Evolutionary conservation across 139 green algal genomes (phyloP), one percentile per base, ranked within the genome.

Genomic region (Tetradesmus obliquus): DNA sequence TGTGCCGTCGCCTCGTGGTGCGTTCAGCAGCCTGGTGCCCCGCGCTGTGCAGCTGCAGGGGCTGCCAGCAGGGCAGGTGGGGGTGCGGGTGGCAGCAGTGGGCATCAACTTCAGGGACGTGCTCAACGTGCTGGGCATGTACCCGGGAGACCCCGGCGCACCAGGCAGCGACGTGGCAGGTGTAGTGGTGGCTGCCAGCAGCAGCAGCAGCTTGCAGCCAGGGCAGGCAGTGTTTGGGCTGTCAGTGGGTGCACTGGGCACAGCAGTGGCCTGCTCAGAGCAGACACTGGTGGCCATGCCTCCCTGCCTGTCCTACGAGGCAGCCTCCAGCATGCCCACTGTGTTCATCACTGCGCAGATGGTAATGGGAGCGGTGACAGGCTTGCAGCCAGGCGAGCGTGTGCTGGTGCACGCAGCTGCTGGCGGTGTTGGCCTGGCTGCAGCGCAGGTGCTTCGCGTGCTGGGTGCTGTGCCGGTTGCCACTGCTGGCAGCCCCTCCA

Each of bases 101-200:
- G 97, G 97, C 1, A 71, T 99, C 60, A 99, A 99, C 94, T 99
- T 99, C 97, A 93, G 96, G 74, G 96, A 98, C 66, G 96, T 97
- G 72, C 83, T 92, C 12, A 90, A 90, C 53, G 71, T 97, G 76
- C 58, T 93, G 80, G 97, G 96, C 90, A 98, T 98, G 97, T 99
- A 98, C 93, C 97, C 97, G 6, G 97, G 97, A 5, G 97, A 99
- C 90, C 97, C 97, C 3, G 97, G 97, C 0, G 88, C 94, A 53
- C 95, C 96, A 2, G 95, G 96, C 53, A 95, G 93, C 32, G 97
- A 99, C 93, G 97, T 94, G 91, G 84, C 97, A 22, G 97, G 97
- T 51, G 95, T 98, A 53, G 95, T 99, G 94, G 92, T 53, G 97
- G 97, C 82, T 96, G 93, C 79, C 93, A 95, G 15, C 86, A 83